Evolutionary conservation across 2,329 filamentous ascomycete species (phyloP).

Genomic region (Apiospora malaysiana): DNA sequence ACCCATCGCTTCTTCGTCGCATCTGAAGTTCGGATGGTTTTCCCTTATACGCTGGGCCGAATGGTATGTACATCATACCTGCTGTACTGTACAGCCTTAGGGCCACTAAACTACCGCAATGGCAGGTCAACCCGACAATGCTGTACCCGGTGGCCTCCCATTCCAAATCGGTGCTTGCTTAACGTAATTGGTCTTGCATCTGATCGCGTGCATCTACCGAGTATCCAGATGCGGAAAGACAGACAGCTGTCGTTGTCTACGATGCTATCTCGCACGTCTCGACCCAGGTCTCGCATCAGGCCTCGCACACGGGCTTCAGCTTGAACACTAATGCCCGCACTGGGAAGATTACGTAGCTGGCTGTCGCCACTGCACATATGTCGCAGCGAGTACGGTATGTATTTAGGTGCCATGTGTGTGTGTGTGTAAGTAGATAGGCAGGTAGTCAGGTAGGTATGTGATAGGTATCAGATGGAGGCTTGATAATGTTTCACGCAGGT

Average conservation of each 20-base stretch:
- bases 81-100: no score
- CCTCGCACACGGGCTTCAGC: neutral
- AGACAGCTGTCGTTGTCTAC: neutral
- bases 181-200: neutral
- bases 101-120: neutral
- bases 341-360: neutral
- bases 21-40: conserved; percentile 13
- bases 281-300: neutral
- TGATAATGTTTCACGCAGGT: conserved; percentile 13
- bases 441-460: neutral
- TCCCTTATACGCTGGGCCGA: neutral
- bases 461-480: conserved; percentile 12
- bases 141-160: conserved; percentile 5
- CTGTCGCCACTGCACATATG: neutral
- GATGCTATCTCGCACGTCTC: conserved; percentile 1
- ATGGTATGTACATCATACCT: neutral
- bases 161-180: conserved; percentile 7
- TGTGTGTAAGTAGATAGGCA: no score
- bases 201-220: neutral
- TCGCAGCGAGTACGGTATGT: neutral
- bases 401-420: no score
- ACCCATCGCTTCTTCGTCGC: neutral
- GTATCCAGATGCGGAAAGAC: neutral
- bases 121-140: neutral
- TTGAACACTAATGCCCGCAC: neutral